Conservation (phyloP, 129 eudicot species). For the Logfia minima region DNA sequence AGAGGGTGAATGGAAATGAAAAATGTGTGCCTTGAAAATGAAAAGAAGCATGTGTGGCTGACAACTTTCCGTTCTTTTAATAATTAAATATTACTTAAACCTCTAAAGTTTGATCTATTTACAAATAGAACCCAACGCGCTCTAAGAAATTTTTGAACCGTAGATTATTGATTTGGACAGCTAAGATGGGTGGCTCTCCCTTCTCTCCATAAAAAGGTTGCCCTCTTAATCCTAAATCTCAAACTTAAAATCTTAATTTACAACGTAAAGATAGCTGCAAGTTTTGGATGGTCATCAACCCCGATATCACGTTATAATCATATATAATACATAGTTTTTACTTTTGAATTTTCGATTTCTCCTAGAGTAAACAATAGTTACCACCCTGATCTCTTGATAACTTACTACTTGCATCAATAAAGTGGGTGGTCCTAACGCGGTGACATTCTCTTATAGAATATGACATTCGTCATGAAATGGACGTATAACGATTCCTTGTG, state of each 20-base stretch:
- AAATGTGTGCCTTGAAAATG: too few species aligned
- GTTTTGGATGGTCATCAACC: not conserved
- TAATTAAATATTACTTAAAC: too few species aligned
- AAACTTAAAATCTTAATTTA: not conserved
- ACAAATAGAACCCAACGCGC: too few species aligned
- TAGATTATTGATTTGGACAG: too few species aligned
- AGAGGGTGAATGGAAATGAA: too few species aligned
- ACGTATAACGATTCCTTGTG: conserved; percentile 24
- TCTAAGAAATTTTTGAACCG: too few species aligned
- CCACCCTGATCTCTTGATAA: not conserved
- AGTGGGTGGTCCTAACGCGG: conserved; percentile 24
- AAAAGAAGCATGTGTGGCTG: too few species aligned
- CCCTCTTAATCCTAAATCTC: too few species aligned
- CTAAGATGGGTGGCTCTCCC: too few species aligned
- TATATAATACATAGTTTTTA: not conserved
- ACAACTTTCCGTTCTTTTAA: too few species aligned
- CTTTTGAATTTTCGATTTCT: not conserved
- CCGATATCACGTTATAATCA: not conserved
- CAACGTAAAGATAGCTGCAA: not conserved
- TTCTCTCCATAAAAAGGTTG: too few species aligned
- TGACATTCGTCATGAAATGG: conserved; percentile 36
- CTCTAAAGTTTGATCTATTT: too few species aligned
- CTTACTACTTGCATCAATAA: conserved; percentile 20
- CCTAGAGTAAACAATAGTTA: conserved; percentile 15
- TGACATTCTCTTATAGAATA: conserved; percentile 36